A percentile compares a stretch with the other conserved stretches of the same genome.
These are phyloP conservation scores for Auricularia auricula-judae DNA, from an alignment of 768 basidiomycete genomes.

Conservation along the genomic window DNA sequence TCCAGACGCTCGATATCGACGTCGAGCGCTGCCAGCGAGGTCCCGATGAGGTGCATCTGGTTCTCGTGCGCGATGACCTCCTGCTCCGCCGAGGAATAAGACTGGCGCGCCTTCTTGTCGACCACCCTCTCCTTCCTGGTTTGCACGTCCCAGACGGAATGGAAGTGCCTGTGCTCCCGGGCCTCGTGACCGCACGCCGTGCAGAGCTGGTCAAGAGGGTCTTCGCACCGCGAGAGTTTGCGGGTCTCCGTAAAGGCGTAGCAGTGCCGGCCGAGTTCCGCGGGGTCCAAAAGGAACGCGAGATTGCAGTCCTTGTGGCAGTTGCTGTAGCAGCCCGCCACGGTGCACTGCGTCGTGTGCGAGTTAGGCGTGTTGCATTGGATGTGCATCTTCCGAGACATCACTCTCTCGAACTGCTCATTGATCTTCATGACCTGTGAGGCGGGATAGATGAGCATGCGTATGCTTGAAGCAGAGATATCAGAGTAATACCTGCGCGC, in stretches of 20 bases:
- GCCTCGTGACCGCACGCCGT: slow-evolving; percentile 9
- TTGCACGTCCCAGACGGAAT: slow-evolving; percentile 8
- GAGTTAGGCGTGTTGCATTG: background rate
- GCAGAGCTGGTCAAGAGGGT: background rate
- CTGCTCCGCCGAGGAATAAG: slow-evolving; percentile 6
- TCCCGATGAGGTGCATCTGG: background rate
- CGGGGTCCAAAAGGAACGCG: background rate
- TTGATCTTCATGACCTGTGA: background rate
- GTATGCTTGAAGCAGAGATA: too few species aligned
- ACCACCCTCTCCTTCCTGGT: slow-evolving; percentile 3
- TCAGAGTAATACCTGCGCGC: background rate
- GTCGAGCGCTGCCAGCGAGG: background rate
- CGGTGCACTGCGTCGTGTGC: background rate
- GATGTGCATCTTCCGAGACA: background rate
- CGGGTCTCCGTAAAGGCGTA: background rate
- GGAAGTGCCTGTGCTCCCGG: slow-evolving; percentile 10
- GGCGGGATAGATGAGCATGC: too few species aligned
- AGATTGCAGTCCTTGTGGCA: background rate
- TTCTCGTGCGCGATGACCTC: background rate
- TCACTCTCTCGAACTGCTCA: background rate
- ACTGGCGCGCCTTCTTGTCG: slow-evolving; percentile 9
- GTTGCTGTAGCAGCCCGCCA: background rate
- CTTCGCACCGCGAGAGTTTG: background rate
- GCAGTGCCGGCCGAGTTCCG: background rate
- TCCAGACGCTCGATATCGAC: background rate